Percentiles rank a stretch among this genome's conserved stretches.
Conservation (phyloP, 2,329 filamentous ascomycete species). For the Endoconidiophora polonica region DNA sequence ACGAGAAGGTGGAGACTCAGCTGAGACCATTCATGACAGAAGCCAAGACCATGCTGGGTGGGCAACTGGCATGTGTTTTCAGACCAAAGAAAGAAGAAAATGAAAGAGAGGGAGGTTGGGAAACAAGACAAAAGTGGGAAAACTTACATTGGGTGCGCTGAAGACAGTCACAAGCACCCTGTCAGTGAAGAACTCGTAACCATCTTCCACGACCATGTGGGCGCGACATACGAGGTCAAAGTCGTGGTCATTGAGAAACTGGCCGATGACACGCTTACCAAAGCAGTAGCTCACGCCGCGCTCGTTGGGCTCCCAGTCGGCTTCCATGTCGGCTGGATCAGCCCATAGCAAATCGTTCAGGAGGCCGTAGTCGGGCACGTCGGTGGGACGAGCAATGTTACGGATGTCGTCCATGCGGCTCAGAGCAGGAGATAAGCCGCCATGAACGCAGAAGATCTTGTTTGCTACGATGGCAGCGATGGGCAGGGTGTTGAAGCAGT, state of each 20-base stretch:
- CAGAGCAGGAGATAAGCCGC: constrained; percentile 78
- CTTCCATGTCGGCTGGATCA: constrained; percentile 93
- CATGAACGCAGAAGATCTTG: constrained; percentile 96
- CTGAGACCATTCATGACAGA: no score
- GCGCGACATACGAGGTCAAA: constrained; percentile 95
- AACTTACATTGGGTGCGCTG: constrained; percentile 83
- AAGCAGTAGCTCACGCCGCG: constrained; percentile 96
- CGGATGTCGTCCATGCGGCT: constrained; percentile 98
- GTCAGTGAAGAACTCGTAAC: constrained; percentile 97
- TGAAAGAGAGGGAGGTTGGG: not conserved
- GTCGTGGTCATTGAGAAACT: constrained; percentile 86
- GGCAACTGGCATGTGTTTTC: not conserved
- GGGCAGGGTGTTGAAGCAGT: constrained; percentile 88
- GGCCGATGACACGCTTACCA: constrained; percentile 92
- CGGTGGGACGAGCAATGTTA: constrained; percentile 85
- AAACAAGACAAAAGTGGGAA: not conserved
- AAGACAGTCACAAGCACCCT: constrained; percentile 91
- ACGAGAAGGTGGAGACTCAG: no score
- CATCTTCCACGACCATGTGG: constrained; percentile 98
- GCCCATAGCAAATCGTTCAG: constrained; percentile 95
- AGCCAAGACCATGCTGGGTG: no score
- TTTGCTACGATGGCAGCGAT: constrained; percentile 93
- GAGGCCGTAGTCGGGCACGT: constrained; percentile 91
- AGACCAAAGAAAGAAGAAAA: not conserved
- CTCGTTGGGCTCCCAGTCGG: constrained; percentile 96